phyloP scores from a whole-genome alignment of 306 rosid genomes.

The Sphenostylis stenocarpa region DNA sequence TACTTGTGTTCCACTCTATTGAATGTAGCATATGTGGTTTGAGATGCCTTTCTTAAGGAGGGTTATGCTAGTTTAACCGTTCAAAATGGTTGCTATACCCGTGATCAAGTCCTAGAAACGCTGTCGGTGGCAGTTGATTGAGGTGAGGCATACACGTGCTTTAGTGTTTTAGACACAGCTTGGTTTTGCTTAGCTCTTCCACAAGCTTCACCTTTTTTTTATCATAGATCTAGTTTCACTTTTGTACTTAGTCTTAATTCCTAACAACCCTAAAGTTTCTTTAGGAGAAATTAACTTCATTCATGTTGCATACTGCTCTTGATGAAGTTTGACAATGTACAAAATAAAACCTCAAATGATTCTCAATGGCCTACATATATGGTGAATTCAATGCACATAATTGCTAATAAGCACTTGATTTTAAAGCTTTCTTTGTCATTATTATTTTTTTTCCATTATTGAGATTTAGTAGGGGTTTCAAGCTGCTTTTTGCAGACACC shows the following conservation, averaged over 20 bases:
- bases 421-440: conserved; percentile 21
- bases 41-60: conserved; percentile 49
- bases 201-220: conserved; percentile 20
- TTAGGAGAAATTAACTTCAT: conserved; percentile 27
- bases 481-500: conserved; percentile 30
- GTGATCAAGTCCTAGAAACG: conserved; percentile 35
- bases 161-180: conserved; percentile 19
- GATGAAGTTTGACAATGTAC: conserved; percentile 13
- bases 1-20: conserved; percentile 39
- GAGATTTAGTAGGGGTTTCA: conserved; percentile 18
- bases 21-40: conserved; percentile 31
- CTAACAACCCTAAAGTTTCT: conserved; percentile 30
- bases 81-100: conserved; percentile 37
- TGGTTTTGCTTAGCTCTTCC: conserved; percentile 35
- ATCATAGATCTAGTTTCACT: conserved; percentile 33
- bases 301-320: conserved; percentile 13
- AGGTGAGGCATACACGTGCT: conserved; percentile 22
- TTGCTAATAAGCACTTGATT: conserved; percentile 32
- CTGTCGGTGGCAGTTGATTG: conserved; percentile 35
- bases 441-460: background rate
- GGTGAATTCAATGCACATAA: conserved; percentile 35
- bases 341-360: conserved; percentile 26
- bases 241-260: background rate
- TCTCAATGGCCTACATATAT: conserved; percentile 30
- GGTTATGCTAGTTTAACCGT: conserved; percentile 37